A percentile compares a stretch with the other conserved stretches of the same genome.
Conservation (phyloP, 176 grass and related monocot species). For the Tillandsia fasciculata region DNA sequence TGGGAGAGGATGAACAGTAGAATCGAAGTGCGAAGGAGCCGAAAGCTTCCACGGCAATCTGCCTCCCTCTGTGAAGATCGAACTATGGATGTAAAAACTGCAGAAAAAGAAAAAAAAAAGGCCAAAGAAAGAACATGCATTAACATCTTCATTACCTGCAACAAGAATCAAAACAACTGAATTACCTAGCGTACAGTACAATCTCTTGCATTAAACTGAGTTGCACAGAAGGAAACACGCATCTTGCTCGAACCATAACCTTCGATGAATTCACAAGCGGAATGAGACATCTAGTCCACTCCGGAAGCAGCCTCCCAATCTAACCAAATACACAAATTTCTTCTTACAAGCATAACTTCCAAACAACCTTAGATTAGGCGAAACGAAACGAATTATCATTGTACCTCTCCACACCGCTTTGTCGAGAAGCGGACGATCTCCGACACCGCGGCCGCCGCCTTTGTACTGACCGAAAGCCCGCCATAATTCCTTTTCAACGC, state of each 20-base stretch:
- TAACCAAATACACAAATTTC: slow-evolving; percentile 7
- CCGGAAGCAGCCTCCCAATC: slow-evolving; percentile 63
- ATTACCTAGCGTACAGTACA: slow-evolving; percentile 62
- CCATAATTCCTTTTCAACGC: slow-evolving; percentile 18
- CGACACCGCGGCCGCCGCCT: slow-evolving; percentile 33
- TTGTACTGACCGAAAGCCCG: slow-evolving; percentile 28
- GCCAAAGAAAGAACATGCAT: slow-evolving; percentile 3
- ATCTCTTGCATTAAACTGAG: slow-evolving; percentile 71
- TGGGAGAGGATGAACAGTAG: slow-evolving; percentile 39
- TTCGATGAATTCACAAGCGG: slow-evolving; percentile 74
- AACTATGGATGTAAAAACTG: slow-evolving; percentile 84
- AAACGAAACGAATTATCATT: neutral
- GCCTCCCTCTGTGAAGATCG: slow-evolving; percentile 39
- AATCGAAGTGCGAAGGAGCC: slow-evolving; percentile 27
- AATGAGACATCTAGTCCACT: slow-evolving; percentile 65
- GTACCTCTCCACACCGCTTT: slow-evolving; percentile 72
- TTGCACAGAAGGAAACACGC: slow-evolving; percentile 32
- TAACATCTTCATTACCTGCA: neutral
- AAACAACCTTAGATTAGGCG: too few species aligned
- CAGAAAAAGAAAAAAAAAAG: neutral
- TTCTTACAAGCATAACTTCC: neutral
- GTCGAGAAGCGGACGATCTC: slow-evolving; percentile 87
- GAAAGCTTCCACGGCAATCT: slow-evolving; percentile 34
- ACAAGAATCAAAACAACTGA: neutral
- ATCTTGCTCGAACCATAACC: slow-evolving; percentile 56